Conservation (phyloP, 192 early-diverging fungal genomes). For the Coemansia javaensis region DNA sequence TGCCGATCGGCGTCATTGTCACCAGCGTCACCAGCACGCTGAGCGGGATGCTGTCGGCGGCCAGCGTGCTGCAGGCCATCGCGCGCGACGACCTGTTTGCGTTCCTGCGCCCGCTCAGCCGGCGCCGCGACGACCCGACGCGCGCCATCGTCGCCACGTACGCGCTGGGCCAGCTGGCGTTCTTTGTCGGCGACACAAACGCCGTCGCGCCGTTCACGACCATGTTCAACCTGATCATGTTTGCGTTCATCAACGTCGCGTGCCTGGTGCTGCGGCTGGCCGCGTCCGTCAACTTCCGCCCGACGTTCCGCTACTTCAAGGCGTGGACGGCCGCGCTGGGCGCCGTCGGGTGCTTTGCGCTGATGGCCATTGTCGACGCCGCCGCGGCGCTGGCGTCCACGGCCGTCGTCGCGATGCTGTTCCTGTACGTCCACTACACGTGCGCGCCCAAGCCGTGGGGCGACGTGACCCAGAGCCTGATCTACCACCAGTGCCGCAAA, state of each 20-base stretch:
- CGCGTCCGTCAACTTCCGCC: conserved; percentile 65
- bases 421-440: conserved; percentile 62
- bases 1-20: conserved; percentile 56
- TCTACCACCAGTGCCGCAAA: conserved; percentile 71
- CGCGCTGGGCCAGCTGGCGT: conserved; percentile 52
- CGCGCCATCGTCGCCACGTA: conserved; percentile 42
- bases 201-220: conserved; percentile 63
- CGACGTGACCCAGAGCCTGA: conserved; percentile 63
- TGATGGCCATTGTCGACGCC: conserved; percentile 58
- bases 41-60: conserved; percentile 56
- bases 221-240: conserved; percentile 61
- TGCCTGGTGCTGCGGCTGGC: conserved; percentile 61
- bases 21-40: conserved; percentile 60
- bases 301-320: conserved; percentile 63
- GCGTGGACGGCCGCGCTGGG: conserved; percentile 60
- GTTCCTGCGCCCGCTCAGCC: conserved; percentile 29
- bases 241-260: conserved; percentile 61
- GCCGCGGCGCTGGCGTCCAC: conserved; percentile 50
- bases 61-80: conserved; percentile 65
- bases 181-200: conserved; percentile 60
- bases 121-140: conserved; percentile 21
- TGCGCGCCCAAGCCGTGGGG: conserved; percentile 67
- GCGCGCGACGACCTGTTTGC: conserved; percentile 61
- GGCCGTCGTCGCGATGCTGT: conserved; percentile 52
- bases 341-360: conserved; percentile 46